A percentile compares a stretch with the other conserved stretches of the same genome.
Evolutionary conservation across 2,329 filamentous ascomycete species (phyloP).

Genomic region (Fusarium musae): DNA sequence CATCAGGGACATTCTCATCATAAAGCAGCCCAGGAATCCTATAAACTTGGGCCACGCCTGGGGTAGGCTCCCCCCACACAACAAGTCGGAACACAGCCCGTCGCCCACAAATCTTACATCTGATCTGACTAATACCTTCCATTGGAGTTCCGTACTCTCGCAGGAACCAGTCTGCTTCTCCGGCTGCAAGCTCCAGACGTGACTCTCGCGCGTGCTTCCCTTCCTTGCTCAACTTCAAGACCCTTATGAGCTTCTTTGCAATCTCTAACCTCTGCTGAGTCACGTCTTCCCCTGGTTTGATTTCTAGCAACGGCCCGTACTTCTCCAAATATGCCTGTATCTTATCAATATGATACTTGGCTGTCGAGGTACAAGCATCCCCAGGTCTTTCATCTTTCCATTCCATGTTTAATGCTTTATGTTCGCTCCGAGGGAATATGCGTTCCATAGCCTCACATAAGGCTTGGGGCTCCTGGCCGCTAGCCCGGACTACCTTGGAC

Average conservation of each 20-base stretch:
- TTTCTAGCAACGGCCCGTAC: background rate
- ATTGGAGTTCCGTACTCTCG: background rate
- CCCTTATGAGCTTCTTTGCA: background rate
- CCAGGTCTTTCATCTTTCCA: background rate
- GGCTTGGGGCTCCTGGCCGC: background rate
- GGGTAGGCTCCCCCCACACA: background rate
- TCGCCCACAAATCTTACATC: background rate
- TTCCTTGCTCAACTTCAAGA: background rate
- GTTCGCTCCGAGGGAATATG: background rate
- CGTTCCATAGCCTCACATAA: background rate
- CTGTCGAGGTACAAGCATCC: rapidly evolving
- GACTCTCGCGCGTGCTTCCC: background rate
- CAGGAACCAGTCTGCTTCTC: background rate
- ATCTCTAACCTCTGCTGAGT: background rate
- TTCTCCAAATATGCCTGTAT: background rate
- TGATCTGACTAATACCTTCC: background rate
- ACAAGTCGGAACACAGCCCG: background rate
- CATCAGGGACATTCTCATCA: background rate
- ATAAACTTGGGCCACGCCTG: background rate
- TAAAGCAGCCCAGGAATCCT: background rate
- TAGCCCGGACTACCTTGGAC: background rate
- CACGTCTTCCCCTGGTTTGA: background rate
- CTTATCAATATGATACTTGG: background rate
- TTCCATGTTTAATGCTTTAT: background rate
- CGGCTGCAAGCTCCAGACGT: background rate